Base-by-base conservation (phyloP, 208 protist species). In the Porcisia hertigi region DNA sequence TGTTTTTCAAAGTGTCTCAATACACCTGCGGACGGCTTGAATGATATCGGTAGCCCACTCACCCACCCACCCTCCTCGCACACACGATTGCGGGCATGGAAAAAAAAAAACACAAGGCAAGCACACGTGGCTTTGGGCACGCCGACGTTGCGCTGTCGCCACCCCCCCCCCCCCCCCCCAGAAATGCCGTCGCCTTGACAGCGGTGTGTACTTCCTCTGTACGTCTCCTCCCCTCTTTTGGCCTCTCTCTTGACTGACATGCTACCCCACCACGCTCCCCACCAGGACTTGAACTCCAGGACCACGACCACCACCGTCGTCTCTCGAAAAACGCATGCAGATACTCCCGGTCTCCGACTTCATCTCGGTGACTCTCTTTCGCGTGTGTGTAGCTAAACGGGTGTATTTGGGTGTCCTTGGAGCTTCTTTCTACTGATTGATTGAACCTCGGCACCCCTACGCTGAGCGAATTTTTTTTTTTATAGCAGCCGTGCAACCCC, bases 141-240 rank as follows among this genome's bases (percentile, higher is more conserved):
- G 11, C 47, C 47, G 47, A 52, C 47, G 11, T 12, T 52, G 47
- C 11, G 47, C 47, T 52, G 47, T 12, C 5, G 47, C 47, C 47
- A 36, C 57, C 1, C 5, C 25, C 55, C 5, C 55, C 55, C 5
- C 55, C 20, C 41, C 41, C 69, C 80, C 34, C 65, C 47, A 12
- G 59, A 16, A 2, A 23, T 45, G 16, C 47, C 30, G 8, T 41
- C 39, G 59, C 36, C 3, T 11, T 14, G 9, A 43, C 60, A 49
- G 11, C 41, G 52, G 20, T 77, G 20, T 77, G 53, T 69, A 30
- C 18, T 11, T 77, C 25, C 57, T 45, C n/a, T 45, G 52, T 18
- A 57, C 14, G 69, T 36, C 75, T 18, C 64, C 6, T 60, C 71
- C 9, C 66, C 57, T 67, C 66, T n/a, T 69, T 53, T 52, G 9